phyloP scores from a whole-genome alignment of 2,329 filamentous ascomycete genomes.

The Phaeomoniella chlamydospora region DNA sequence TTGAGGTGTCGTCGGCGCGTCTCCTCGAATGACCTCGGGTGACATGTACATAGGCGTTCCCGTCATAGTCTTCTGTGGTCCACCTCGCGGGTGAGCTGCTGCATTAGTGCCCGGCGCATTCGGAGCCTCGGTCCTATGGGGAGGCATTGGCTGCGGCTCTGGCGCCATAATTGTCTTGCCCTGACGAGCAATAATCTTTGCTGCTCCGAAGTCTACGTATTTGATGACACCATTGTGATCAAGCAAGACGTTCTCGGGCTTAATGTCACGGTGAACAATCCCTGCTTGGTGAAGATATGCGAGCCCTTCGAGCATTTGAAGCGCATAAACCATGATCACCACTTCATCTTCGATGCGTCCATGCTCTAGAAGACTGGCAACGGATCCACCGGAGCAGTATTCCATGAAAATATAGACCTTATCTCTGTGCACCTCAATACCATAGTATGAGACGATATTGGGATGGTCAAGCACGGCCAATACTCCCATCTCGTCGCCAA shows the following conservation, averaged over 20 bases:
- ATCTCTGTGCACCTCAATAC: conserved; percentile 94
- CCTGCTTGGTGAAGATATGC: conserved; percentile 83
- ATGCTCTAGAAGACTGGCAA: conserved; percentile 81
- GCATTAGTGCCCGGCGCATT: conserved; percentile 5
- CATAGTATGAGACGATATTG: conserved; percentile 94
- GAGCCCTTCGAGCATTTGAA: conserved; percentile 86
- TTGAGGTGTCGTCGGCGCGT: conserved; percentile 52
- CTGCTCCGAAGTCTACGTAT: conserved; percentile 95
- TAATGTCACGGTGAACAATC: conserved; percentile 94
- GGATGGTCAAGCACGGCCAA: conserved; percentile 91
- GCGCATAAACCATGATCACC: conserved; percentile 89
- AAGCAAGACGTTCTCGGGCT: conserved; percentile 92
- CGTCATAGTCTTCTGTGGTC: conserved; percentile 78
- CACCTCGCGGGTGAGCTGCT: conserved; percentile 15
- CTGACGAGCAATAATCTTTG: conserved; percentile 90
- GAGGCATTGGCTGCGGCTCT: conserved; percentile 35
- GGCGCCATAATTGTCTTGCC: conserved; percentile 69
- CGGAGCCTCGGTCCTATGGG: conserved; percentile 18
- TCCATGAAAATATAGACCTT: conserved; percentile 99
- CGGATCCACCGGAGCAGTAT: conserved; percentile 88
- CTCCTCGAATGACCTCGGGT: conserved; percentile 91
- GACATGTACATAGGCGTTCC: conserved; percentile 99
- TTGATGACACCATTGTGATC: conserved; percentile 98
- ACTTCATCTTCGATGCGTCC: conserved; percentile 96
- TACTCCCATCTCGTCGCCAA: conserved; percentile 93